These are phyloP conservation scores for Coemansia sp. DNA, from an alignment of 371 early-diverging fungal species.

Conservation along the genomic window DNA sequence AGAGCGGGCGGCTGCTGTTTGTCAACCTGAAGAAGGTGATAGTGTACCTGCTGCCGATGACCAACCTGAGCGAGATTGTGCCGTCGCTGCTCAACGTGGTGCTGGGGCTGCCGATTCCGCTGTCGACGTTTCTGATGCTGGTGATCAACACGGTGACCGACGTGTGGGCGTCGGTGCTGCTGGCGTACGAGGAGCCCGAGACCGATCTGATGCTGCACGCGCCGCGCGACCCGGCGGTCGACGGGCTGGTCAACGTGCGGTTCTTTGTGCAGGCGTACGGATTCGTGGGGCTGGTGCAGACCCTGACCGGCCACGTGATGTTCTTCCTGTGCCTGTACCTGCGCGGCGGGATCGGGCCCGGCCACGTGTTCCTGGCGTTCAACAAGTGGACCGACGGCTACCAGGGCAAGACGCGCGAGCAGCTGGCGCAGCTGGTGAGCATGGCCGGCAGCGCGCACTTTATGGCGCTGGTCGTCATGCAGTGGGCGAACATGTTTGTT, in stretches of 20 bases:
- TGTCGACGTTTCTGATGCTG: conserved; percentile 55
- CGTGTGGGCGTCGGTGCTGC: conserved; percentile 52
- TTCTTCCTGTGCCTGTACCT: conserved; percentile 54
- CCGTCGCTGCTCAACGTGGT: conserved; percentile 69
- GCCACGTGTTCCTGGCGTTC: conserved; percentile 52
- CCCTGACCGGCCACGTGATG: conserved; percentile 44
- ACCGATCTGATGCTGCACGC: conserved; percentile 52
- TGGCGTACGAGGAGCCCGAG: conserved; percentile 57
- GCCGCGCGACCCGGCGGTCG: conserved; percentile 55
- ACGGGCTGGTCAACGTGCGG: conserved; percentile 50
- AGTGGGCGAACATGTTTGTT: conserved; percentile 61
- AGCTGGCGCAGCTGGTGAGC: conserved; percentile 38
- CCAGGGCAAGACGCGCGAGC: conserved; percentile 35
- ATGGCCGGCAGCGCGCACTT: conserved; percentile 52
- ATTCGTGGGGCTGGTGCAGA: conserved; percentile 54
- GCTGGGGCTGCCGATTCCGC: conserved; percentile 58
- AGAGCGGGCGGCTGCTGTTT: conserved; percentile 76
- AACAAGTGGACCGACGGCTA: conserved; percentile 47
- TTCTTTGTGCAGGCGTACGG: conserved; percentile 57
- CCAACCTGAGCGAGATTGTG: conserved; percentile 68
- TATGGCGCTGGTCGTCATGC: conserved; percentile 54
- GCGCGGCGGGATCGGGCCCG: conserved; percentile 32
- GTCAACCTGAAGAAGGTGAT: conserved; percentile 81
- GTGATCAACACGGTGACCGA: conserved; percentile 57
- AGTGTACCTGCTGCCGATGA: conserved; percentile 72